Base-by-base conservation (phyloP, 1,139 yeast species). In the Chernovozyma sophiae-reginae region DNA sequence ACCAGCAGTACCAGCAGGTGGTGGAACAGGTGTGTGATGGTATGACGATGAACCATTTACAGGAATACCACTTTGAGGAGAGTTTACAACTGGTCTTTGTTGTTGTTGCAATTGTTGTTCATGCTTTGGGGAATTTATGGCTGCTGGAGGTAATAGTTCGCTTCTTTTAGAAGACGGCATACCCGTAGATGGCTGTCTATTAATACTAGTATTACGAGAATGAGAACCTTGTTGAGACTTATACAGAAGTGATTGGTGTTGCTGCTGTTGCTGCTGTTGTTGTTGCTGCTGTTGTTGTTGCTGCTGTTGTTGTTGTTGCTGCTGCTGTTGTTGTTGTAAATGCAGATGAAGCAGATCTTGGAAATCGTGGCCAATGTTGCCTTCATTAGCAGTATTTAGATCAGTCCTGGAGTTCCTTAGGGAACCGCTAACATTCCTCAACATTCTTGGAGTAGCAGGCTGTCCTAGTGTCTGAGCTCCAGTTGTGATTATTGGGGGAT, bases 361-460 rank as follows among this genome's bases (percentile, higher is more conserved):
- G 29, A 45, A 48, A 13, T 48, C 47, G 29, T 39, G 48, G 3
- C 25, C 46, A 26, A 12, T 16, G 31, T 31, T 43, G 28, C 37
- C 39, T 7, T 28, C 35, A 3, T 31, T 30, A 8, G 10, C 16
- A 4, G 14, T 8, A 11, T 26, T 34, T n/a, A 34, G 15, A 37
- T 52, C 46, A 35, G 56, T 30, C 39, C 48, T 38, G 38, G 58
- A 36, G 48, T 43, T 43, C 36, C 56, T 60, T 40, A 62, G 45
- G 32, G 65, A 57, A 28, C 70, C 68, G 44, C 70, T 67, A 11
- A 71, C 72, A 47, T 76, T 77, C 43, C 87, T 68, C 48, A 83
- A 63, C 92, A 83, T 83, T 49, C 90, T 64, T n/a, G 89, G 85
- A 1, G 90, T 81, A 3, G 90, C 90, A 2, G 87, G 89, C 36